These are phyloP conservation scores for Fusarium acutatum DNA, from an alignment of 2,329 filamentous ascomycete species.

Conservation along the genomic window DNA sequence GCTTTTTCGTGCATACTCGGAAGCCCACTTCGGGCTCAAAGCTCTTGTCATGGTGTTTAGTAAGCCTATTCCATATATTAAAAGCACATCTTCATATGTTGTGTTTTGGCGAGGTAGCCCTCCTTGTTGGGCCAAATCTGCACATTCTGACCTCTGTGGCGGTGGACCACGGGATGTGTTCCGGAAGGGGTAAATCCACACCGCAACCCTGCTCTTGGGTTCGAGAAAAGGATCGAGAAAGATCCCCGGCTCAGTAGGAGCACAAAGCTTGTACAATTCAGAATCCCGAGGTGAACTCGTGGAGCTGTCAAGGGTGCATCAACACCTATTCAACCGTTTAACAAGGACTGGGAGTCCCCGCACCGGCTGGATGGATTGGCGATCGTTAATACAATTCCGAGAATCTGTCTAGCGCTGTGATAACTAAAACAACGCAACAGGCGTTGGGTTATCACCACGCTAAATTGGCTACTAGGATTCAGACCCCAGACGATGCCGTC, in stretches of 20 bases:
- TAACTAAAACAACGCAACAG: slow-evolving; percentile 38
- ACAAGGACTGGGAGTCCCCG: slow-evolving; percentile 27
- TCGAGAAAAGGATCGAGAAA: slow-evolving; percentile 35
- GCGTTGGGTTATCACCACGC: slow-evolving; percentile 35
- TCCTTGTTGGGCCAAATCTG: slow-evolving; percentile 3
- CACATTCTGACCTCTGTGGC: not conserved
- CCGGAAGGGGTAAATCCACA: slow-evolving; percentile 9
- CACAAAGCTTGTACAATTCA: slow-evolving; percentile 10
- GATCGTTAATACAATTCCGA: slow-evolving; percentile 40
- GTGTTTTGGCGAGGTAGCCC: not conserved
- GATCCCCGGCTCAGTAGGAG: slow-evolving; percentile 15
- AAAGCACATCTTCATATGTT: not conserved
- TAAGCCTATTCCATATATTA: not conserved
- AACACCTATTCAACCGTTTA: slow-evolving; percentile 21
- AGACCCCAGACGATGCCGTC: slow-evolving; percentile 10
- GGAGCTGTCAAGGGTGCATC: slow-evolving; percentile 13
- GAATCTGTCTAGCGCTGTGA: slow-evolving; percentile 43
- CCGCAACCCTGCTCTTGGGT: slow-evolving; percentile 12
- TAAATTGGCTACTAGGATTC: slow-evolving; percentile 31
- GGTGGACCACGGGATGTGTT: slow-evolving; percentile 19
- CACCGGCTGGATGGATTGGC: slow-evolving; percentile 32
- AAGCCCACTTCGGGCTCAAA: not conserved
- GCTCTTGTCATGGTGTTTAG: not conserved
- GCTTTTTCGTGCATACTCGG: not conserved
- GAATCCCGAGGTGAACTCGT: slow-evolving; percentile 19